These are phyloP conservation scores for Aspergillus sp. DNA, from an alignment of 2,329 filamentous ascomycete species.

Conservation along the genomic window DNA sequence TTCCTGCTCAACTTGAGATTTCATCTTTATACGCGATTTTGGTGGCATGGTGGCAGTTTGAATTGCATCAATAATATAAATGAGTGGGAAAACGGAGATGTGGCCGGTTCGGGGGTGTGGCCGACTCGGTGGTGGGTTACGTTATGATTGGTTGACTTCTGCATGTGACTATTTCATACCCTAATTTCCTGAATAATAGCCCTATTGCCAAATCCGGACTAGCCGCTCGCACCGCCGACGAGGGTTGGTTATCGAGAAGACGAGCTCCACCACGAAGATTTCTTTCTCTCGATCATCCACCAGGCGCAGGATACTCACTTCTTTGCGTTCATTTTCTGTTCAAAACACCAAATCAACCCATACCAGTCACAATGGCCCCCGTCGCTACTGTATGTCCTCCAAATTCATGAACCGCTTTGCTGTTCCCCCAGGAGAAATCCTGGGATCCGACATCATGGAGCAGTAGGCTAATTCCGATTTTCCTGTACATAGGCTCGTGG, in stretches of 20 bases:
- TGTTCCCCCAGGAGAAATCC: constrained; percentile 58
- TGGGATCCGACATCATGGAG: constrained; percentile 40
- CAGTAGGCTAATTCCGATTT: constrained; percentile 90
- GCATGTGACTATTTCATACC: constrained; percentile 11
- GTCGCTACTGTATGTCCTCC: constrained; percentile 72
- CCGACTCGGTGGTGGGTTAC: no score
- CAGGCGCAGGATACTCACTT: constrained; percentile 81
- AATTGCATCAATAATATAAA: no score
- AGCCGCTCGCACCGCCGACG: constrained; percentile 19
- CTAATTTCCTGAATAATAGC: constrained; percentile 12
- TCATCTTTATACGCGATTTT: no score
- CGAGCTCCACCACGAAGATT: constrained; percentile 23
- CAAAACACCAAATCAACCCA: constrained; percentile 16
- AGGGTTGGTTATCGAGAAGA: background rate
- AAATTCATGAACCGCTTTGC: constrained; percentile 69
- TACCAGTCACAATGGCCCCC: constrained; percentile 68
- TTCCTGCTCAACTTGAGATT: no score
- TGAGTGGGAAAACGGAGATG: no score
- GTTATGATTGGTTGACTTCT: no score
- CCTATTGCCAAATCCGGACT: constrained; percentile 13
- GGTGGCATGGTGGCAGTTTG: no score
- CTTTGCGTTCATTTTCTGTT: constrained; percentile 59
- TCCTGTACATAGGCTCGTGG: constrained; percentile 40
- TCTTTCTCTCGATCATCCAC: constrained; percentile 21
- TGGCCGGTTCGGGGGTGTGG: no score